Evolutionary conservation across 352 stramenopile species (phyloP).

Genomic region (Phytophthora ramorum): DNA sequence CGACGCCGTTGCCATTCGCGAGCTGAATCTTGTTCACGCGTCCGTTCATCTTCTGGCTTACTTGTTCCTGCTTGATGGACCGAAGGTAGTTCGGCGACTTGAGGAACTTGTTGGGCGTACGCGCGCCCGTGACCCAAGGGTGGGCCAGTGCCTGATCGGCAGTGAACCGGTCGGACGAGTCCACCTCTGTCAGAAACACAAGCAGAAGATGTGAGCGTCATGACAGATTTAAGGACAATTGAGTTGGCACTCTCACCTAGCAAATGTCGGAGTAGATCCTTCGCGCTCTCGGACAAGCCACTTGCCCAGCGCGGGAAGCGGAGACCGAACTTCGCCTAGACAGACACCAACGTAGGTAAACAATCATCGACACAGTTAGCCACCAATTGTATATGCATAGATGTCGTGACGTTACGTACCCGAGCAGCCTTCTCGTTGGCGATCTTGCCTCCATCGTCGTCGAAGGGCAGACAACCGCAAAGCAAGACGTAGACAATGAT

Average conservation of each 20-base stretch:
- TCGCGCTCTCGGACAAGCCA: slow-evolving; percentile 84
- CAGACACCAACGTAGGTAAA: slow-evolving; percentile 8
- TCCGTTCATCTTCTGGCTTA: slow-evolving; percentile 46
- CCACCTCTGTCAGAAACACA: slow-evolving; percentile 57
- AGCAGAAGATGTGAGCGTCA: not conserved
- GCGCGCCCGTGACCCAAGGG: slow-evolving; percentile 87
- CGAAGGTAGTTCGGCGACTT: slow-evolving; percentile 89
- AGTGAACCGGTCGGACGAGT: slow-evolving; percentile 79
- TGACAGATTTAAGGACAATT: not conserved
- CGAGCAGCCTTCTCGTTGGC: slow-evolving; percentile 75
- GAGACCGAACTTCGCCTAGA: slow-evolving; percentile 93
- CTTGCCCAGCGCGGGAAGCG: slow-evolving; percentile 95
- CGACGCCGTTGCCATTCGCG: slow-evolving; percentile 16
- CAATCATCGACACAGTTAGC: not conserved
- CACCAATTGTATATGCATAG: not conserved
- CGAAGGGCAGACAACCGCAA: slow-evolving; percentile 98
- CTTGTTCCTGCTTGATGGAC: slow-evolving; percentile 80
- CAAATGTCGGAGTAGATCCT: slow-evolving; percentile 85
- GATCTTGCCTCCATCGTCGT: slow-evolving; percentile 95
- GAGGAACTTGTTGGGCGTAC: slow-evolving; percentile 88
- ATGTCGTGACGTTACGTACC: slow-evolving; percentile 34
- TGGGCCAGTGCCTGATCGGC: slow-evolving; percentile 85
- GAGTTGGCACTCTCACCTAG: slow-evolving; percentile 48
- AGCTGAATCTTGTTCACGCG: slow-evolving; percentile 30
- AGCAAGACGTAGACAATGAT: slow-evolving; percentile 99